phyloP scores from a whole-genome alignment of 1,284 basidiomycete species.

The Inonotus hispidus region DNA sequence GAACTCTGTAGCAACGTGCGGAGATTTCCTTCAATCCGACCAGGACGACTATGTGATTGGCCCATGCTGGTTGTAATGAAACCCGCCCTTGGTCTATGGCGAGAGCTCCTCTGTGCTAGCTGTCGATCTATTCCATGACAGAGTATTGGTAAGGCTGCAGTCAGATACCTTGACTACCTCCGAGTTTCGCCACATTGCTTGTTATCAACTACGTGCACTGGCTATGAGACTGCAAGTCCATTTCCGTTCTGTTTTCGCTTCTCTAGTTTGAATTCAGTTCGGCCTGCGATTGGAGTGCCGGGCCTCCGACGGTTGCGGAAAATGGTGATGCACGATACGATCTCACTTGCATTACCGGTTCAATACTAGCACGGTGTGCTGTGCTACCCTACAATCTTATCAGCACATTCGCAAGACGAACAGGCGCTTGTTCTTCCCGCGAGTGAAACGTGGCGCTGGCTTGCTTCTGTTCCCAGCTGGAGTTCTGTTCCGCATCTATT shows the following conservation, averaged over 20 bases:
- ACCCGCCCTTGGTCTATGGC: neutral
- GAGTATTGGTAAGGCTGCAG: too few species aligned
- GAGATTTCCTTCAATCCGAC: neutral
- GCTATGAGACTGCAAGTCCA: neutral
- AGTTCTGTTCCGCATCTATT: too few species aligned
- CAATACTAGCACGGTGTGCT: neutral
- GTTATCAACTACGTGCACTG: neutral
- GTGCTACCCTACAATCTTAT: conserved; percentile 4
- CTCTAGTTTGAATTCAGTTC: neutral
- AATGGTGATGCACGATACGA: neutral
- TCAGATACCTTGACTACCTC: too few species aligned
- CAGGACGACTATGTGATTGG: neutral
- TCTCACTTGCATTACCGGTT: neutral
- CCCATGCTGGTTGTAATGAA: too few species aligned
- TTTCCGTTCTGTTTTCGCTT: too few species aligned
- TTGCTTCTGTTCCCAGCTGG: neutral
- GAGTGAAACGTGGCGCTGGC: neutral
- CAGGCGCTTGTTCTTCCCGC: neutral
- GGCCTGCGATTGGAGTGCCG: neutral
- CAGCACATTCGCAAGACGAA: neutral
- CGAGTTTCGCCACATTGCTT: too few species aligned
- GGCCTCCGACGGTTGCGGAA: neutral
- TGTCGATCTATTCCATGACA: too few species aligned
- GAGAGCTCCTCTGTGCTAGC: neutral
- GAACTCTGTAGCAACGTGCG: neutral